These are phyloP conservation scores for Poa pratensis DNA, from an alignment of 176 grass and related monocot species.

Conservation along the genomic window DNA sequence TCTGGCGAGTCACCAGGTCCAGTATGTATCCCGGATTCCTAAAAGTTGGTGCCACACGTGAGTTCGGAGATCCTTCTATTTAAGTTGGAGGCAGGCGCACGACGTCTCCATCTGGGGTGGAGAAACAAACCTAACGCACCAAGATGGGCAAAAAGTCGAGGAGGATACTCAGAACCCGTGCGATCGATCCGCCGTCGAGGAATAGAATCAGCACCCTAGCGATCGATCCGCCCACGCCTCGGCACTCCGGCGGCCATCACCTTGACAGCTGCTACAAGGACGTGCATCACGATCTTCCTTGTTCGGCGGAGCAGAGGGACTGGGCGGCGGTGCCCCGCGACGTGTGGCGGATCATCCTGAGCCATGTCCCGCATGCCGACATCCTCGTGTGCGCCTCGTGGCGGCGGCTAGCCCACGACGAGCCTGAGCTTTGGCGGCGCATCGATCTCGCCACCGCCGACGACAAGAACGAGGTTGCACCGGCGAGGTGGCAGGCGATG, in stretches of 20 bases:
- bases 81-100: too few relatives aligned
- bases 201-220: not conserved
- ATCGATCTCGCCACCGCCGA: not conserved
- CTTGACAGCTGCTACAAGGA: not conserved
- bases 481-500: not conserved
- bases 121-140: not conserved
- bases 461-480: not conserved
- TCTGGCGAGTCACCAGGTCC: too few relatives aligned
- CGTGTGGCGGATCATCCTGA: not conserved
- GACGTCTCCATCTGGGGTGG: not conserved
- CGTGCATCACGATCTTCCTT: not conserved
- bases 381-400: constrained; percentile 2
- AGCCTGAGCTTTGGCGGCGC: not conserved
- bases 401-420: not conserved
- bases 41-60: too few relatives aligned
- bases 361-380: constrained; percentile 3
- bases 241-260: not conserved
- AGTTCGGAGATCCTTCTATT: too few relatives aligned
- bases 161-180: too few relatives aligned
- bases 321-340: constrained; percentile 3
- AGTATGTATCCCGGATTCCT: too few relatives aligned
- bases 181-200: not conserved
- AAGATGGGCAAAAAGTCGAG: not conserved
- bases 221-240: not conserved
- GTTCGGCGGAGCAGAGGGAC: not conserved